A percentile compares a stretch with the other conserved stretches of the same genome.
These are phyloP conservation scores for Melastoma malabathricum DNA, from an alignment of 345 rosid species.

Conservation along the genomic window DNA sequence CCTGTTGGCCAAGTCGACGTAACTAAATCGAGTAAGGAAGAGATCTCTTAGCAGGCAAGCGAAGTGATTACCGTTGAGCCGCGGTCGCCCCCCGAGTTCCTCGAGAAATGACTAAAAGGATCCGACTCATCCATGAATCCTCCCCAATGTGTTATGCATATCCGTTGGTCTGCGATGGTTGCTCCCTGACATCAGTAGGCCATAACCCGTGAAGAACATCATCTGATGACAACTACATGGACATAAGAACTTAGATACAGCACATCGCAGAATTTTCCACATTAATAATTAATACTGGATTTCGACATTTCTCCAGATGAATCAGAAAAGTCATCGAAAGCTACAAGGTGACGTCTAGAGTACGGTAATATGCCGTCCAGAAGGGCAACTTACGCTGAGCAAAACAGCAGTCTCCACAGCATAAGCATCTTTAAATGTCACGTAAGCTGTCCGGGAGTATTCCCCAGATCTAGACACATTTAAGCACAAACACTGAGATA, in stretches of 20 bases:
- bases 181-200: slow-evolving; percentile 50
- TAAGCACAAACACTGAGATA: too few species aligned
- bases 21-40: neutral
- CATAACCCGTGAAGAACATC: neutral
- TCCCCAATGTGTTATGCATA: slow-evolving; percentile 53
- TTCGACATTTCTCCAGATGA: too few species aligned
- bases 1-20: slow-evolving; percentile 14
- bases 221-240: neutral
- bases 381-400: slow-evolving; percentile 55
- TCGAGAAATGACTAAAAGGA: slow-evolving; percentile 30
- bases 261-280: too few species aligned
- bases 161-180: slow-evolving; percentile 55
- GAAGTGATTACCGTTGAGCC: slow-evolving; percentile 19
- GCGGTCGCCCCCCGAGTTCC: slow-evolving; percentile 17
- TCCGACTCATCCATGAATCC: slow-evolving; percentile 37
- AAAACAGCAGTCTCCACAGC: slow-evolving; percentile 72
- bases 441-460: slow-evolving; percentile 57
- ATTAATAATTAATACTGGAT: too few species aligned
- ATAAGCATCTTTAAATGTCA: slow-evolving; percentile 61
- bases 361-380: neutral
- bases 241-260: too few species aligned
- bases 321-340: too few species aligned
- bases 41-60: neutral
- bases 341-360: neutral
- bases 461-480: slow-evolving; percentile 39